Percentiles rank a stretch among this genome's conserved stretches.
phyloP scores from a whole-genome alignment of 352 stramenopile genomes.

The Globisporangium solare region DNA sequence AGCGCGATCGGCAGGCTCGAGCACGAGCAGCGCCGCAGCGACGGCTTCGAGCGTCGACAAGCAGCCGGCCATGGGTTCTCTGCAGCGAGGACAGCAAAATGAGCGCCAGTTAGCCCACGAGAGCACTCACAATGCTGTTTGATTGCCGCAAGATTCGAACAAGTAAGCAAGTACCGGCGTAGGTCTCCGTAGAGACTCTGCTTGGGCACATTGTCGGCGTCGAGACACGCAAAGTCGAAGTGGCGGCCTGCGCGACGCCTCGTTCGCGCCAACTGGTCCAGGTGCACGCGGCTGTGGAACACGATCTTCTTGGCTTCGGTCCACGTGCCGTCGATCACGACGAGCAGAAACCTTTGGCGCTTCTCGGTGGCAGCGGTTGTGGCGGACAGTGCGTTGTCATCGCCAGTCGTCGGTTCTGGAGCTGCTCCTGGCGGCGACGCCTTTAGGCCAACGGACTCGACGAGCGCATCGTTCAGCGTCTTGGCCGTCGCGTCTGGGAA shows the following conservation, averaged over 20 bases:
- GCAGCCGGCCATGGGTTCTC: slow-evolving; percentile 69
- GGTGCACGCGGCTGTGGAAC: slow-evolving; percentile 36
- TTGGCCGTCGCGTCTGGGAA: slow-evolving; percentile 41
- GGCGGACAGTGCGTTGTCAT: too few relatives aligned
- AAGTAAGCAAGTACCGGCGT: slow-evolving; percentile 19
- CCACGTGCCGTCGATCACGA: slow-evolving; percentile 79
- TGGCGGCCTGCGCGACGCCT: slow-evolving; percentile 18
- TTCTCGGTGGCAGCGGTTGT: too few relatives aligned
- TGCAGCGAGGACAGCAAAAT: slow-evolving; percentile 13
- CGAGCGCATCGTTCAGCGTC: slow-evolving; percentile 15
- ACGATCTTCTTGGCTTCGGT: slow-evolving; percentile 79
- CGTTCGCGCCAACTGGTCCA: slow-evolving; percentile 24
- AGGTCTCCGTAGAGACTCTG: slow-evolving; percentile 55
- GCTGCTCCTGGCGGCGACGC: neutral
- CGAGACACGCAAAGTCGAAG: slow-evolving; percentile 53
- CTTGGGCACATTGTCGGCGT: slow-evolving; percentile 20
- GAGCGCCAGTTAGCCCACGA: too few relatives aligned
- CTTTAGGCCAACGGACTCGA: neutral
- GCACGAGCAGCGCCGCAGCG: slow-evolving; percentile 31
- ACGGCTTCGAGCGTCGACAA: slow-evolving; percentile 75
- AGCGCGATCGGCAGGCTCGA: slow-evolving; percentile 29
- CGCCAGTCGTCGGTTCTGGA: too few relatives aligned
- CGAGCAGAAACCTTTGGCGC: slow-evolving; percentile 22
- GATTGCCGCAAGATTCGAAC: too few relatives aligned
- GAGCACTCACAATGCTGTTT: too few relatives aligned